A percentile compares a stretch with the other conserved stretches of the same genome.
Conservation (phyloP, 768 basidiomycete species). For the Lactarius vividus region DNA sequence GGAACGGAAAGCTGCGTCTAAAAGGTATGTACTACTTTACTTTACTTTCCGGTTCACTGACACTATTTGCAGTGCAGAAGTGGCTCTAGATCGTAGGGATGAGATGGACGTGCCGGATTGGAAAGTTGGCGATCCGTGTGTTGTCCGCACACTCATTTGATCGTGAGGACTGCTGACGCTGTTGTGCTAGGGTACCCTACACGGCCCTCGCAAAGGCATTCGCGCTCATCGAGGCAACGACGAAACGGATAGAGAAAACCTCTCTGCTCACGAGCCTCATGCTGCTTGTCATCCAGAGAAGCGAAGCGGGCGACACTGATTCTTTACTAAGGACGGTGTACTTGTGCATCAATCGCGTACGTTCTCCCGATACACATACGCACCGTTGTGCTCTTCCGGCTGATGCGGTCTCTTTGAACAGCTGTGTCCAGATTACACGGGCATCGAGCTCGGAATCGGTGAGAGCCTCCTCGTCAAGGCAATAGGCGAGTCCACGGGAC, state of each 20-base stretch:
- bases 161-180: constrained; percentile 2
- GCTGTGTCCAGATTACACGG: constrained; percentile 94
- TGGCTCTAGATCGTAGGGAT: constrained; percentile 53
- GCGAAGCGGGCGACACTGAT: constrained; percentile 67
- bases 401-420: constrained; percentile 34
- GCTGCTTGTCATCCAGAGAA: constrained; percentile 83
- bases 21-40: constrained; percentile 48
- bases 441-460: constrained; percentile 94
- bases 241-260: constrained; percentile 92
- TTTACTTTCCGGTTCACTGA: background rate
- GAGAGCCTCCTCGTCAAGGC: constrained; percentile 94
- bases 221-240: constrained; percentile 86
- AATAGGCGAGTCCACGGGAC: constrained; percentile 92
- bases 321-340: constrained; percentile 89
- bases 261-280: constrained; percentile 86
- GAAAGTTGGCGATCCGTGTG: constrained; percentile 83
- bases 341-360: constrained; percentile 92
- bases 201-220: constrained; percentile 89
- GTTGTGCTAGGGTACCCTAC: constrained; percentile 75
- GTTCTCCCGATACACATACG: constrained; percentile 28
- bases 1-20: constrained; percentile 55
- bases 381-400: background rate
- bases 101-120: constrained; percentile 82
- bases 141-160: constrained; percentile 36
- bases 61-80: constrained; percentile 57